These are phyloP conservation scores for Chlamydomonas sp. DNA, from an alignment of 139 green algal species.

Conservation along the genomic window DNA sequence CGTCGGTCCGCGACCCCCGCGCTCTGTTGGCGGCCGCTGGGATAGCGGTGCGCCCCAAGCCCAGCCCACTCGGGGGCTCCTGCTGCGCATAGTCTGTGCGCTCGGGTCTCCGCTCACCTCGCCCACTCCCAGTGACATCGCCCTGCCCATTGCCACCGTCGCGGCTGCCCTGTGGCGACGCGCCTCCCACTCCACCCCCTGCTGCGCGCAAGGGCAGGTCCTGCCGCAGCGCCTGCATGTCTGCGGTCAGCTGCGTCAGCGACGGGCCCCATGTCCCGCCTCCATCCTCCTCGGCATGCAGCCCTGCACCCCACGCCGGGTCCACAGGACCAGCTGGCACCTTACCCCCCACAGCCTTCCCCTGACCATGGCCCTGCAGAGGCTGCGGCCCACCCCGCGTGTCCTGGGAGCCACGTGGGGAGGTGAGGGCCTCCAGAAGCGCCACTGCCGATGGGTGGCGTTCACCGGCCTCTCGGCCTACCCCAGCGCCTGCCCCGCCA, in stretches of 20 bases:
- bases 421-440: constrained; percentile 14
- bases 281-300: background rate
- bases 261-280: background rate
- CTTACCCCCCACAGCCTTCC: too few species aligned
- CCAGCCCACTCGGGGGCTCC: too few species aligned
- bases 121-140: too few species aligned
- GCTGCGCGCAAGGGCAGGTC: background rate
- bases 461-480: background rate
- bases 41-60: too few species aligned
- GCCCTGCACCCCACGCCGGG: background rate
- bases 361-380: background rate
- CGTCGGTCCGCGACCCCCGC: too few species aligned
- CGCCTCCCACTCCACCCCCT: background rate
- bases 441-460: constrained; percentile 5
- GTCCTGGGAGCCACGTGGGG: constrained; percentile 1
- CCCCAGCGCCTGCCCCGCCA: background rate
- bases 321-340: too few species aligned
- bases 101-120: too few species aligned
- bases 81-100: too few species aligned
- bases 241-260: constrained; percentile 23
- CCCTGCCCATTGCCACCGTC: too few species aligned
- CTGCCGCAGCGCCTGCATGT: constrained; percentile 20
- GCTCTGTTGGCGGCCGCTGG: too few species aligned
- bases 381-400: background rate
- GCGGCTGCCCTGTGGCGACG: too few species aligned